These are phyloP conservation scores for Thalassiosira ordinaria DNA, from an alignment of 352 stramenopile genomes.

Conservation along the genomic window DNA sequence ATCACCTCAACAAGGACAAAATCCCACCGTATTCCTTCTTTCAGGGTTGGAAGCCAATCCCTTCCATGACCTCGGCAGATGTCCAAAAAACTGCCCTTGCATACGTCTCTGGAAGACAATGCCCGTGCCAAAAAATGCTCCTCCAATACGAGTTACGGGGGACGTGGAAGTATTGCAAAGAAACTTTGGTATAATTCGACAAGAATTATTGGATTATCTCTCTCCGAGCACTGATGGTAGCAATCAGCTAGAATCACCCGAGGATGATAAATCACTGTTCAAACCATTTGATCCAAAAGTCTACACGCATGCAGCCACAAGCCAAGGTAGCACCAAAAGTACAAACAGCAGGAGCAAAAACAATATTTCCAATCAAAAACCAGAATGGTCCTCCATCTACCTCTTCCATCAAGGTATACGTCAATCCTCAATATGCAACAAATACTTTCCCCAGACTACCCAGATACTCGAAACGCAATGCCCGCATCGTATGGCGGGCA, in stretches of 20 bases:
- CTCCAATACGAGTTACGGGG: conserved; percentile 27
- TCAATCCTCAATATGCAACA: conserved; percentile 34
- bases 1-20: conserved; percentile 38
- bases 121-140: conserved; percentile 17
- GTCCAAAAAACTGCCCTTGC: conserved; percentile 34
- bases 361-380: conserved; percentile 7
- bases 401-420: conserved; percentile 41
- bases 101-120: conserved; percentile 40
- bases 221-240: conserved; percentile 6
- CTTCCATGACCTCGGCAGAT: conserved; percentile 19
- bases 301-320: conserved; percentile 9
- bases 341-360: background rate
- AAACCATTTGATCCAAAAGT: conserved; percentile 43
- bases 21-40: conserved; percentile 52
- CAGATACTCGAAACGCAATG: conserved; percentile 49
- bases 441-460: conserved; percentile 44
- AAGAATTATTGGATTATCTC: conserved; percentile 24
- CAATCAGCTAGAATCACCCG: too few species aligned
- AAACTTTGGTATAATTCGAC: conserved; percentile 30
- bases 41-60: conserved; percentile 33
- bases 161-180: conserved; percentile 41
- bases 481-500: conserved; percentile 49
- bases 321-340: background rate
- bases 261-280: too few species aligned
- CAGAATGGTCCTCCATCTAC: conserved; percentile 57